Percentiles rank a stretch among this genome's conserved stretches.
Conservation (phyloP, 2,329 filamentous ascomycete genomes). For the Exophiala calicioides region DNA sequence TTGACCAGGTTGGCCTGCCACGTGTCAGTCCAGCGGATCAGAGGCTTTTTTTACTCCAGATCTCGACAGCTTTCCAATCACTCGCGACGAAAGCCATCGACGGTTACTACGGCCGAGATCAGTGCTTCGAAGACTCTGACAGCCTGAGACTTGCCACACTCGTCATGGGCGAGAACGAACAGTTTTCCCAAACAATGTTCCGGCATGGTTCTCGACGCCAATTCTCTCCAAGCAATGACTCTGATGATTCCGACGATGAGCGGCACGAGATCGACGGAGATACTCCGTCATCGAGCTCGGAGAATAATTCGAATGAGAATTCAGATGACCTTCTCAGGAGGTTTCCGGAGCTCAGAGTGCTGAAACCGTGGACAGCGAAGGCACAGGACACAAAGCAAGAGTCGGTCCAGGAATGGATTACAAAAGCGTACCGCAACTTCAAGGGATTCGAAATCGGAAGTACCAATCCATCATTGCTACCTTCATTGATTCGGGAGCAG, state of each 20-base stretch:
- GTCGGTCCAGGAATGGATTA: conserved; percentile 41
- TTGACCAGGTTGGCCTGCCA: conserved; percentile 39
- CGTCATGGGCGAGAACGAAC: conserved; percentile 34
- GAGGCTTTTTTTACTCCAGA: conserved; percentile 38
- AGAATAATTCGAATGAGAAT: not conserved
- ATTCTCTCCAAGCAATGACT: conserved; percentile 18
- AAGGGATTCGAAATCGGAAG: conserved; percentile 59
- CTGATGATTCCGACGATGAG: conserved; percentile 8
- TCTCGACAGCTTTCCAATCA: conserved; percentile 43
- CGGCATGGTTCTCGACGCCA: conserved; percentile 16
- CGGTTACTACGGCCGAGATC: conserved; percentile 40
- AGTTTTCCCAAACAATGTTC: conserved; percentile 31
- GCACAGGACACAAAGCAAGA: not conserved
- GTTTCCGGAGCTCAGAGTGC: not conserved
- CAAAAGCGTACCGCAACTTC: conserved; percentile 44
- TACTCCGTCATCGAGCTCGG: not conserved
- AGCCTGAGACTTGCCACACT: conserved; percentile 38
- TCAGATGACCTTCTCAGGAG: not conserved
- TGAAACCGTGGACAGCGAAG: not conserved
- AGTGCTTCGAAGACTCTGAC: conserved; percentile 38
- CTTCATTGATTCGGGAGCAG: not conserved
- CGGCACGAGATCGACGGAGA: not conserved
- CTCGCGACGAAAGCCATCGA: conserved; percentile 38
- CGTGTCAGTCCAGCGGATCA: conserved; percentile 41
- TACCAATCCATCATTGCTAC: not conserved